Base-by-base conservation (phyloP, 1,284 basidiomycete genomes). In the Neotropicomus parvogracilis region DNA sequence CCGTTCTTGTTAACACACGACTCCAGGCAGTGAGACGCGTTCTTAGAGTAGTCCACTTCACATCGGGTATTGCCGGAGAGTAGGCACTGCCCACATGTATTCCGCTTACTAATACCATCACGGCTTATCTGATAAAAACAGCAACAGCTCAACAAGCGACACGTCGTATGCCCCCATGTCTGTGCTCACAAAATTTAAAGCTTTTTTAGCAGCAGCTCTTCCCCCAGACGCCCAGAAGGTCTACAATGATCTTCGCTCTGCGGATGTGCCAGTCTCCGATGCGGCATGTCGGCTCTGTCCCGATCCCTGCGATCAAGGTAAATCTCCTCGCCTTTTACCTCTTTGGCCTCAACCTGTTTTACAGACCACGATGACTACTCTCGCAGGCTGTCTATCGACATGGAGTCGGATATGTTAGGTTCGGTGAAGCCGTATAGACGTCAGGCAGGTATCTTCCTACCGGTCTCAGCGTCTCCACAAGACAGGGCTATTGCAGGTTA, bases 361-460 rank as follows among this genome's bases (percentile, higher is more conserved):
- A 28, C 66, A 79, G 87, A 83, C 49, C 84, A 91, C 58, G 84
- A 86, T 36, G 80, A 81, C 40, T 88, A 85, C 59, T 83, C 88
- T 19, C 67, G 67, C 16, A 78, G 77, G 44, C 84, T 93, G 62
- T 78, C 84, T 52, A 74, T 88, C 35, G 91, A 95, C 70, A 82
- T 79, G 73, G 82, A 85, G 44, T 80, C 79, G 13, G 79, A 87
- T 45, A 80, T 97, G 77, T 70, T 92, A 13, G 93, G 92, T 7
- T 81, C 84, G 21, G 79, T 92, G 24, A 88, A 88, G 64, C 83
- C 90, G 2, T 92, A 89, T 60, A 78, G 80, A 46, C 82, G 88
- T 34, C 86, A 89, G 75, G 88, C 86, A 53, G 54, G 75, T 64
- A 21, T 27, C 29, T 34, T 42, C 24, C 5, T n/a, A 3, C 29